These are phyloP conservation scores for Solanum chiquidenum DNA, from an alignment of 257 asterid genomes.

Conservation along the genomic window DNA sequence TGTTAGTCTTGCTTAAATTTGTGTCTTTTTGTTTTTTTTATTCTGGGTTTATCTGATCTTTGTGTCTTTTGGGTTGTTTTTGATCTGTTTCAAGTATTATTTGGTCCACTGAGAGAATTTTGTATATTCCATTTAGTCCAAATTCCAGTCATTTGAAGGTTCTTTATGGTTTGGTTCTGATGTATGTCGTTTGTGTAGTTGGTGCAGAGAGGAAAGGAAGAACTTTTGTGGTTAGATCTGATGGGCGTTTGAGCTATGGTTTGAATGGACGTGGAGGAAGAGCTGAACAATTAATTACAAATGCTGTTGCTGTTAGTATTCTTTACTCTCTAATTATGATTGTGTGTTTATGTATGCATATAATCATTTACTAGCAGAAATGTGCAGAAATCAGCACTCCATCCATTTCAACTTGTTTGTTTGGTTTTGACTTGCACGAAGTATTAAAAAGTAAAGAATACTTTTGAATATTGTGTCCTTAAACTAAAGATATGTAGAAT, in stretches of 20 bases:
- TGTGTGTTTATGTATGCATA: not conserved
- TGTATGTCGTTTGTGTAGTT: conserved; percentile 1
- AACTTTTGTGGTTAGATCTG: conserved; percentile 16
- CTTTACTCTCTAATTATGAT: not conserved
- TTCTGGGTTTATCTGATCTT: not conserved
- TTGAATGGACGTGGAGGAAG: conserved; percentile 22
- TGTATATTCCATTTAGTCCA: not conserved
- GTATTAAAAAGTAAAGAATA: no score
- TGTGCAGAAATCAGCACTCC: not conserved
- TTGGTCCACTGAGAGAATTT: not conserved
- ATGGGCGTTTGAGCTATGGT: conserved; percentile 27
- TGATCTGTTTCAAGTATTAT: not conserved
- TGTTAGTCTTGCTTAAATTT: not conserved
- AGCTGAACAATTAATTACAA: conserved; percentile 20
- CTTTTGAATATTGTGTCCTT: not conserved
- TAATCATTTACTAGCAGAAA: not conserved
- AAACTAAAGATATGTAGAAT: not conserved
- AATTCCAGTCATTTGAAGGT: not conserved
- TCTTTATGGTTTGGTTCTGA: not conserved
- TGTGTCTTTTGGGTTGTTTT: not conserved
- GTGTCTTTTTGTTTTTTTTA: not conserved
- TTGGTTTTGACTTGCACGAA: not conserved
- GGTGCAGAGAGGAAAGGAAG: conserved; percentile 40
- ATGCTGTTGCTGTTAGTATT: conserved; percentile 54
- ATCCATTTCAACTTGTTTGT: not conserved